Evolutionary conservation across 2,329 filamentous ascomycete species (phyloP), one percentile per base, ranked within the genome.

Genomic region (Dryadomyces quercivorus): DNA sequence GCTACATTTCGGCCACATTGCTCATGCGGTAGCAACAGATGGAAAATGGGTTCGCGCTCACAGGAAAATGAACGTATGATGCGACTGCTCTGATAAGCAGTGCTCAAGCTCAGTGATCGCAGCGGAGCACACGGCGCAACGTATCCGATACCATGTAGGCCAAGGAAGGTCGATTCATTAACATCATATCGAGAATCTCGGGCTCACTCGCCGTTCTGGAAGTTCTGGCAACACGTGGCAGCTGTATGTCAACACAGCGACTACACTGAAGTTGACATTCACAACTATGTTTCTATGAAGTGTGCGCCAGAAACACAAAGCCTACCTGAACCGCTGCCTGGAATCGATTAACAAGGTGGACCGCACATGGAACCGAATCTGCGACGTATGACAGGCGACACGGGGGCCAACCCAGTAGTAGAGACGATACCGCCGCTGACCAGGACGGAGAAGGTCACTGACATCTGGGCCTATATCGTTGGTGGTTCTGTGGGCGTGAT

Each of bases 161-260:
- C 54, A 66, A 62, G 38, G 63, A 69, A 58, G 59, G 63, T 52
- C 59, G 61, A 8, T 51, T 62, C 1, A 62, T 64, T 5, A 65
- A 65, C 34, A 49, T 51, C 6, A 58, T 63, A 6, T 57, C 67
- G 5, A 50, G 49, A 6, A 55, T 55, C 18, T 55, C 67, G 10
- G 69, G 67, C 8, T 67, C 65, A 45, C 36, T 63, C 65, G 68
- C 1, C 57, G 61, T 2, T 59, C 58, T 12, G 59, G 61, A 36
- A 31, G 60, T 34, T 71, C 62, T 55, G 64, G 61, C 45, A 61
- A 69, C 57, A 62, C 61, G 7, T 71, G 69, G 69, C 69, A 70
- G 61, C 62, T 71, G 13, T 67, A 70, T 58, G 67, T 72, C 61
- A 72, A 74, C 63, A 70, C 72, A 2, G 69, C 70, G 9, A 72